Evolutionary conservation across 441 rosid genomes (phyloP).

Genomic region (Arabidopsis hybrid): DNA sequence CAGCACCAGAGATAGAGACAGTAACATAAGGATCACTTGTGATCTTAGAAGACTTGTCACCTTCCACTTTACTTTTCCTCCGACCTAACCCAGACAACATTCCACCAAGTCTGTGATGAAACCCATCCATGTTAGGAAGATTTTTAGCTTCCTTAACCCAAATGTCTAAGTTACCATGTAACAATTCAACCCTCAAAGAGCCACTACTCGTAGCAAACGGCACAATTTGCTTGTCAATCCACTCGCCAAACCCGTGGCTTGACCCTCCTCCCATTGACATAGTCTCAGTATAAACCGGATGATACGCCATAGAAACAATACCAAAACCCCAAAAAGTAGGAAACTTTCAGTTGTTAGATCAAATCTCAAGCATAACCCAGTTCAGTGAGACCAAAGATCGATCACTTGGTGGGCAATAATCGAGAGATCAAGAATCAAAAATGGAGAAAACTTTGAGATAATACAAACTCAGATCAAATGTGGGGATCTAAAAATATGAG

Average conservation of each 20-base stretch:
- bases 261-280: slow-evolving; percentile 62
- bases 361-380: slow-evolving; percentile 15
- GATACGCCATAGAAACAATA: slow-evolving; percentile 46
- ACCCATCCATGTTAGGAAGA: slow-evolving; percentile 69
- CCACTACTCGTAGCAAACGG: slow-evolving; percentile 56
- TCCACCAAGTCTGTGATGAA: slow-evolving; percentile 60
- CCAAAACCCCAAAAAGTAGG: background rate
- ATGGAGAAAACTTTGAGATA: background rate
- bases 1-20: slow-evolving; percentile 58
- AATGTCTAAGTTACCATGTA: slow-evolving; percentile 71
- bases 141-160: slow-evolving; percentile 69
- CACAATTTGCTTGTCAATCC: slow-evolving; percentile 39
- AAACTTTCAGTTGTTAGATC: slow-evolving; percentile 20
- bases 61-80: slow-evolving; percentile 53
- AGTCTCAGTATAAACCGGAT: slow-evolving; percentile 45
- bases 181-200: slow-evolving; percentile 54
- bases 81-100: slow-evolving; percentile 47
- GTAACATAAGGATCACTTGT: slow-evolving; percentile 79
- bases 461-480: background rate
- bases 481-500: slow-evolving; percentile 6
- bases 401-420: slow-evolving; percentile 20
- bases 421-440: slow-evolving; percentile 2
- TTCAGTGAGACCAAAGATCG: slow-evolving; percentile 23
- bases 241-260: slow-evolving; percentile 51
- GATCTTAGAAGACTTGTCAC: slow-evolving; percentile 53